Conservation (phyloP, 805 yeast genomes). For the Sugiyamaella valdiviana region DNA sequence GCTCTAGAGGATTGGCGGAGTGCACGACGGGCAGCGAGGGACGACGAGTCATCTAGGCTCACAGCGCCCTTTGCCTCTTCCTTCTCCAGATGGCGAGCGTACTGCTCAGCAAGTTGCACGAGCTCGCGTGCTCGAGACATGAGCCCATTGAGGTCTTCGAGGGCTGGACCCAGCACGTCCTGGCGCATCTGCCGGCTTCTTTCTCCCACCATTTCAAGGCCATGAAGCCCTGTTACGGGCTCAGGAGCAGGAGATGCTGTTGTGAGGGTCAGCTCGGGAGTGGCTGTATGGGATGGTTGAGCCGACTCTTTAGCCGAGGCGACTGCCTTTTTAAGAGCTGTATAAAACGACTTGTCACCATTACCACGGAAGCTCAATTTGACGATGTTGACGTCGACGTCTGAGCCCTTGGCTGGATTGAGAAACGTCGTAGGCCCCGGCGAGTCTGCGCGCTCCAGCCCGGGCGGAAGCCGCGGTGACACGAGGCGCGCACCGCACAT, state of each 20-base stretch:
- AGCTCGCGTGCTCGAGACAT: conserved; percentile 76
- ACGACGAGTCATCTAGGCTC: neutral
- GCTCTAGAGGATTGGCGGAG: conserved; percentile 30
- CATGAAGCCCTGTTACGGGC: conserved; percentile 47
- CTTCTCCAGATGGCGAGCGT: conserved; percentile 27
- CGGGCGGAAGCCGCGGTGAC: conserved; percentile 26
- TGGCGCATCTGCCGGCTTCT: conserved; percentile 53
- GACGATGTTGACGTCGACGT: conserved; percentile 27
- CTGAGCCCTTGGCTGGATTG: conserved; percentile 2
- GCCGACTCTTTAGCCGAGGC: conserved; percentile 42
- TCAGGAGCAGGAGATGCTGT: neutral
- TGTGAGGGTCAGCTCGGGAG: neutral
- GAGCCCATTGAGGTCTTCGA: conserved; percentile 69
- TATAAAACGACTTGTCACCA: conserved; percentile 53
- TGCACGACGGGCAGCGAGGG: conserved; percentile 31
- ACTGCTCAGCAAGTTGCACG: conserved; percentile 43
- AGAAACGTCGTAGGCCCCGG: conserved; percentile 19
- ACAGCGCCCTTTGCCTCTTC: conserved; percentile 13
- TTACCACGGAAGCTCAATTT: conserved; percentile 73
- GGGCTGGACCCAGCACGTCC: conserved; percentile 55
- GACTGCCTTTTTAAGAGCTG: conserved; percentile 40
- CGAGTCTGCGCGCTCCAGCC: conserved; percentile 19
- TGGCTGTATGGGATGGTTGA: conserved; percentile 27
- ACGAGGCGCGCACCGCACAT: conserved; percentile 65
- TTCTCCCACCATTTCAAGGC: conserved; percentile 54